Percentiles rank a stretch among this genome's conserved stretches.
Evolutionary conservation across 805 yeast genomes (phyloP).

Genomic region (Candida ficus): DNA sequence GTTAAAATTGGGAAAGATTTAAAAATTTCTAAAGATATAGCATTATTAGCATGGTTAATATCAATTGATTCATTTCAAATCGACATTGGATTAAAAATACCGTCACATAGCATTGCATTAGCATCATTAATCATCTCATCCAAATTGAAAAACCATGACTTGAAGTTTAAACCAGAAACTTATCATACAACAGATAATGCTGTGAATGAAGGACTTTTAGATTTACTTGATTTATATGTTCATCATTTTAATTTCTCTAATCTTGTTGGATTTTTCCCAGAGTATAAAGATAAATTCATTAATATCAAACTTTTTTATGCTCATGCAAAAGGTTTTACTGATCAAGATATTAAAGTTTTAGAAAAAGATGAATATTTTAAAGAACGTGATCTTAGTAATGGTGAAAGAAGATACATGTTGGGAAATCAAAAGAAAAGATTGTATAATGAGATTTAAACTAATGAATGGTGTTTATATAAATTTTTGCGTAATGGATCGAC

Average conservation of each 20-base stretch:
- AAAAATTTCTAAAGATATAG: slow-evolving; percentile 39
- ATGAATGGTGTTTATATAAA: slow-evolving; percentile 43
- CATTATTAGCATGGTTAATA: slow-evolving; percentile 66
- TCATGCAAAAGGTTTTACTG: slow-evolving; percentile 27
- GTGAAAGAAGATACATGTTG: slow-evolving; percentile 50
- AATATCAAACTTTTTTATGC: slow-evolving; percentile 43
- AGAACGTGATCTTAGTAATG: slow-evolving; percentile 30
- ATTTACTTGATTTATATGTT: slow-evolving; percentile 55
- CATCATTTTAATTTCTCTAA: slow-evolving; percentile 49
- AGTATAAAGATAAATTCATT: slow-evolving; percentile 30
- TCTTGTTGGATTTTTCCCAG: slow-evolving; percentile 37
- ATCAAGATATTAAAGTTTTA: slow-evolving; percentile 24
- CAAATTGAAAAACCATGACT: slow-evolving; percentile 35
- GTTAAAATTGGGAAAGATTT: slow-evolving; percentile 54
- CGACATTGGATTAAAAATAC: slow-evolving; percentile 60
- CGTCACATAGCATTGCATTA: slow-evolving; percentile 72
- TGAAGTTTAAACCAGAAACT: slow-evolving; percentile 12
- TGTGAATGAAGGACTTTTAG: slow-evolving; percentile 46
- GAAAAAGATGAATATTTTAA: slow-evolving; percentile 41
- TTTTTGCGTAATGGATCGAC: slow-evolving; percentile 64
- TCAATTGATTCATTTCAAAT: slow-evolving; percentile 70
- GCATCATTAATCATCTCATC: slow-evolving; percentile 60
- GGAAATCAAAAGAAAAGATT: slow-evolving; percentile 44
- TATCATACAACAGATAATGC: slow-evolving; percentile 19
- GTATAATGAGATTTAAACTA: slow-evolving; percentile 28